These are phyloP conservation scores for Xylaria acuta DNA, from an alignment of 495 filamentous ascomycete genomes.

Conservation along the genomic window DNA sequence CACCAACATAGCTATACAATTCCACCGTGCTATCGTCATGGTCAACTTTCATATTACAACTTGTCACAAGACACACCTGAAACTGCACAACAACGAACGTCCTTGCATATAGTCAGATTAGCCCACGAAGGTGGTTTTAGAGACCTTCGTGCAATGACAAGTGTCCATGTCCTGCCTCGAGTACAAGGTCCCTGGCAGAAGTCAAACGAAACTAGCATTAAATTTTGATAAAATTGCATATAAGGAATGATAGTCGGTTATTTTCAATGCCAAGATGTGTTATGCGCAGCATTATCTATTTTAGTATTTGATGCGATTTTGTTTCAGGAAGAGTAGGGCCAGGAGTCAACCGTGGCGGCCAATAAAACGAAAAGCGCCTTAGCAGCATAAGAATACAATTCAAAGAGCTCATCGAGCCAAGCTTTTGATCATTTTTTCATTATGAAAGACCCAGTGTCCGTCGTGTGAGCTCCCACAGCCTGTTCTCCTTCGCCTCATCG, in stretches of 20 bases:
- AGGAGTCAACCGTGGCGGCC: not conserved
- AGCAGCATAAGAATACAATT: not conserved
- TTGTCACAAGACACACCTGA: too few species aligned
- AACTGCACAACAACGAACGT: too few species aligned
- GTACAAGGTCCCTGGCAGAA: too few species aligned
- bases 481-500: constrained; percentile 27
- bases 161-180: too few species aligned
- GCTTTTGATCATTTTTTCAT: not conserved
- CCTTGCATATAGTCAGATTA: too few species aligned
- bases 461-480: constrained; percentile 27
- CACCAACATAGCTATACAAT: not conserved
- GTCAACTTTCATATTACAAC: not conserved
- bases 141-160: too few species aligned
- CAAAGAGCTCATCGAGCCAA: not conserved
- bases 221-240: too few species aligned
- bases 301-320: not conserved
- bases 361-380: not conserved
- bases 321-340: not conserved
- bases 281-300: not conserved
- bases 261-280: not conserved
- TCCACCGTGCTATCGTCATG: not conserved
- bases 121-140: too few species aligned
- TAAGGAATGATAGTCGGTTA: not conserved
- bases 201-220: not conserved
- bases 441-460: constrained; percentile 15